Evolutionary conservation across 2,329 filamentous ascomycete genomes (phyloP).

Genomic region (Macrophomina phaseolina): DNA sequence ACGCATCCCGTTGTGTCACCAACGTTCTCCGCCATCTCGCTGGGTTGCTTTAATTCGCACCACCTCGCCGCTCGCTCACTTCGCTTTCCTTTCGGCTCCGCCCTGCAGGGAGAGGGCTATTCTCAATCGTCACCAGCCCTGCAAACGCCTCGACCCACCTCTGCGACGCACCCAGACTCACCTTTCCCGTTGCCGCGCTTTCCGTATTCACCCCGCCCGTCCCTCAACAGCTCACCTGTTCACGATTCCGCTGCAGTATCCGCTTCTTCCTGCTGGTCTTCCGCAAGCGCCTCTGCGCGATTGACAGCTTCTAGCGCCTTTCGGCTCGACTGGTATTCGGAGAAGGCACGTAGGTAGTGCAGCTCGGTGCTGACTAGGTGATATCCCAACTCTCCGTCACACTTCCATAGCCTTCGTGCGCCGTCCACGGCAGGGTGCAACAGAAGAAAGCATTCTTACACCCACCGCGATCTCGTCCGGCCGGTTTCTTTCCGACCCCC

Average conservation of each 20-base stretch:
- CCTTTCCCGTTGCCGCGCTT: neutral
- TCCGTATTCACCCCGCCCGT: neutral
- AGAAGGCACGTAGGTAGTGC: constrained; percentile 13
- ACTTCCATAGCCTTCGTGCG: neutral
- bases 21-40: constrained; percentile 9
- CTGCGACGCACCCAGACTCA: constrained; percentile 4
- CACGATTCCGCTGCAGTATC: neutral
- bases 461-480: neutral
- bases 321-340: neutral
- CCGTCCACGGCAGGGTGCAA: neutral
- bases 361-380: neutral
- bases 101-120: neutral
- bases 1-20: constrained; percentile 18
- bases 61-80: constrained; percentile 16
- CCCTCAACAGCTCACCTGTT: neutral
- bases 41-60: constrained; percentile 23
- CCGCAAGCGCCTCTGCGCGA: neutral
- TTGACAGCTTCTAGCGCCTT: neutral
- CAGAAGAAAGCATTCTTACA: neutral
- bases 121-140: constrained; percentile 1
- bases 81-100: constrained; percentile 18
- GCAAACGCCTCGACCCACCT: constrained; percentile 11
- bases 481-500: too few species aligned
- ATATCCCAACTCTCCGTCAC: constrained; percentile 3
- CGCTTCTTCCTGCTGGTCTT: neutral